A percentile compares a stretch with the other conserved stretches of the same genome.
These are phyloP conservation scores for Penicillium bialowiezense DNA, from an alignment of 495 filamentous ascomycete species.

Conservation along the genomic window DNA sequence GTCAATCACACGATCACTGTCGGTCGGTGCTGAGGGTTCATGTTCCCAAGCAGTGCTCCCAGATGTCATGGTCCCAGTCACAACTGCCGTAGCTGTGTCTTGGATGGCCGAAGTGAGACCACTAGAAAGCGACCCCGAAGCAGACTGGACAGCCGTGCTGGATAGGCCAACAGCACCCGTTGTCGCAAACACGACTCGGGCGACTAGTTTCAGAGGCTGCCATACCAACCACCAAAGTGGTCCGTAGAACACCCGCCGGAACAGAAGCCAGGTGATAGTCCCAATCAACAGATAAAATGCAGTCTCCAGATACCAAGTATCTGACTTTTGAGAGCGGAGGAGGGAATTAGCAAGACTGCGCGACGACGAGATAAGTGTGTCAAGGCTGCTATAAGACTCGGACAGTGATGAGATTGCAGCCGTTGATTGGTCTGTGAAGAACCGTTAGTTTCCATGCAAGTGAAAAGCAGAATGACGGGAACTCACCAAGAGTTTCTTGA, in stretches of 20 bases:
- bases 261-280: conserved; percentile 82
- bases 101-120: conserved; percentile 16
- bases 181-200: conserved; percentile 45
- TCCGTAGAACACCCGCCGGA: conserved; percentile 79
- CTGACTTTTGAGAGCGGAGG: conserved; percentile 82
- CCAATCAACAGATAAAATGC: conserved; percentile 75
- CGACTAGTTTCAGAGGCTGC: conserved; percentile 67
- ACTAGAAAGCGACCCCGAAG: conserved; percentile 9
- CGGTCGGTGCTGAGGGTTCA: conserved; percentile 19
- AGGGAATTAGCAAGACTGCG: conserved; percentile 74
- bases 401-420: conserved; percentile 76
- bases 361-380: conserved; percentile 68
- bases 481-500: conserved; percentile 68
- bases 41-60: conserved; percentile 21
- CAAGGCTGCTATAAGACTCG: conserved; percentile 74
- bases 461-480: neutral
- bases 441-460: conserved; percentile 7
- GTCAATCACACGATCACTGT: conserved; percentile 48
- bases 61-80: conserved; percentile 11
- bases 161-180: conserved; percentile 38
- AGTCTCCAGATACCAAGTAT: conserved; percentile 94
- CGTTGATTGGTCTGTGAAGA: conserved; percentile 59
- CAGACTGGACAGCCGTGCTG: conserved; percentile 30
- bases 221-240: conserved; percentile 87
- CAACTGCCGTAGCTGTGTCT: conserved; percentile 16